These are phyloP conservation scores for Dendrobium nobile DNA, from an alignment of 106 monocot genomes.

Conservation along the genomic window DNA sequence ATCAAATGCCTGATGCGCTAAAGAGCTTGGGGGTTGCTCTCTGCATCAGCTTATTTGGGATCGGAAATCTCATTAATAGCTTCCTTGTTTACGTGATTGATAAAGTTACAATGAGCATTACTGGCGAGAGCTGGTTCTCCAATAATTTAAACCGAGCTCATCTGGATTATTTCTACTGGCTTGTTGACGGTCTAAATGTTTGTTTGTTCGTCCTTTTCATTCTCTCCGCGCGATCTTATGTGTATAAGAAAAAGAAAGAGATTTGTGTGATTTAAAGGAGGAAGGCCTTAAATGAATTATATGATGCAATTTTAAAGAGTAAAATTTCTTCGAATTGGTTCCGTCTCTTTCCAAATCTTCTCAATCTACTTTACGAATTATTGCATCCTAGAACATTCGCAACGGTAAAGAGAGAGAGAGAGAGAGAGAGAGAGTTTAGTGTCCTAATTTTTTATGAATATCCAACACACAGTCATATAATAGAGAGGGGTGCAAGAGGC, in stretches of 20 bases:
- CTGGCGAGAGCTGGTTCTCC: slow-evolving; percentile 3
- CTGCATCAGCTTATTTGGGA: not conserved
- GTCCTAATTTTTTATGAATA: too few species aligned
- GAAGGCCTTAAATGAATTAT: too few species aligned
- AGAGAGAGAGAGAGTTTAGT: too few species aligned
- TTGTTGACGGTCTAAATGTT: not conserved
- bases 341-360: too few species aligned
- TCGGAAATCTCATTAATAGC: not conserved
- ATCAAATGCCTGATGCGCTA: not conserved
- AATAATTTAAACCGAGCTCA: slow-evolving; percentile 10
- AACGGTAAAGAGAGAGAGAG: too few species aligned
- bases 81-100: not conserved
- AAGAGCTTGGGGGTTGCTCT: not conserved
- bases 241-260: slow-evolving; percentile 2
- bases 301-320: too few species aligned
- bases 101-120: not conserved
- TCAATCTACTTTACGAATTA: too few species aligned
- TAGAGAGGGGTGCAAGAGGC: too few species aligned
- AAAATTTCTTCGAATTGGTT: too few species aligned
- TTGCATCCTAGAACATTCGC: too few species aligned
- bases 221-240: not conserved
- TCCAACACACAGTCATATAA: too few species aligned
- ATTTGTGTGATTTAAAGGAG: too few species aligned
- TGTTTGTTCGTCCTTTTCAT: not conserved
- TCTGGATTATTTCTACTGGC: slow-evolving; percentile 8